Base-by-base conservation (phyloP, 1,139 yeast species). In the Debaryomyces robertsiae region DNA sequence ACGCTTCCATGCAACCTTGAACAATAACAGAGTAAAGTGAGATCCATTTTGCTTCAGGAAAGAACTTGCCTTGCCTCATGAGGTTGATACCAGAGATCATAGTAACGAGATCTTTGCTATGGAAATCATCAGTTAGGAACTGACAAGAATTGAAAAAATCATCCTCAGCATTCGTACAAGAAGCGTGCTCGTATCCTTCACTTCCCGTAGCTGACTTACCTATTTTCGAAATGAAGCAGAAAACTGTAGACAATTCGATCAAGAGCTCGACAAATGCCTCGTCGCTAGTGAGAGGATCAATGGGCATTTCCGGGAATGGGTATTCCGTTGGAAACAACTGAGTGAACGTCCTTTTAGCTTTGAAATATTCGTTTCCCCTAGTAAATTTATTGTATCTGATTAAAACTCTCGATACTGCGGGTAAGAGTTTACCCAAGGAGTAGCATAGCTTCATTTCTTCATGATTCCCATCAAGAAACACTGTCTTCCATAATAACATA, bases 271-370 rank as follows among this genome's bases (percentile, higher is more conserved):
- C 89, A 47, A 85, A 69, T 2, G 75, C 70, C 49, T 82, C 87
- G 49, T 84, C 88, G 48, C 80, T 79, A 17, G 87, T 87, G 38
- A 82, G 72, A 0, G 95, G 83, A 56, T 88, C 96, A 52, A 86
- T 76, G 1, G 93, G 81, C 32, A 74, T 58, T 32, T 81, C 82
- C 40, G 65, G 66, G 55, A 84, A 83, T 14, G 96, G 95, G 54
- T 76, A 79, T 11, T 66, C 64, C 14, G 73, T 72, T 4, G 95
- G 95, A 67, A 88, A 89, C 27, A 89, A 62, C 28, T 69, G 69
- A 0, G 88, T 81, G 53, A 80, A 84, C 0, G 79, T 73, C 63
- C 88, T 77, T 58, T 77, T 82, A 22, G 82, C 75, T 42, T 73
- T 76, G 61, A 79, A 80, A 39, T 69, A 65, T 3, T 74, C 78